These are phyloP conservation scores for Alternaria novae-zelandiae DNA, from an alignment of 2,329 filamentous ascomycete species.

Conservation along the genomic window DNA sequence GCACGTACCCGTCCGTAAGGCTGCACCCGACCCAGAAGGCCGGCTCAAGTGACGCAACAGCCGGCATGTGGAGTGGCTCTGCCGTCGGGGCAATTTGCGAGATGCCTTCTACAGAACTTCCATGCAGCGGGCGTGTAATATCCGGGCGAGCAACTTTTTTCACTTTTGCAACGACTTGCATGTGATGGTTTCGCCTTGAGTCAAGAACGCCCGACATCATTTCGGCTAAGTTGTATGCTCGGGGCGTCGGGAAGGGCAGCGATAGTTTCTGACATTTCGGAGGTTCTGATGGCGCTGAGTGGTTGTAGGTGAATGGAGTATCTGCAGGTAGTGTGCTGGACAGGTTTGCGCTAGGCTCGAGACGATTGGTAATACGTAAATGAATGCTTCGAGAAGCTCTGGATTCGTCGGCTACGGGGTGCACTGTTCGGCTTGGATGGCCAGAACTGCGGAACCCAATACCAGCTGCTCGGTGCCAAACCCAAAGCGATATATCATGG, in stretches of 20 bases:
- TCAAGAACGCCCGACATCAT: slow-evolving; percentile 3
- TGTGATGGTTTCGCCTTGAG: slow-evolving; percentile 17
- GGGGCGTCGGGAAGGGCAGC: slow-evolving; percentile 6
- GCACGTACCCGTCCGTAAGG: slow-evolving; percentile 14
- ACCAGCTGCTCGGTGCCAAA: slow-evolving; percentile 4
- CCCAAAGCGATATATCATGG: slow-evolving; percentile 12
- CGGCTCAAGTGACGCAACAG: slow-evolving; percentile 22
- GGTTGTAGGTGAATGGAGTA: slow-evolving; percentile 3
- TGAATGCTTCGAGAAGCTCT: slow-evolving; percentile 22
- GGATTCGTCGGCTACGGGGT: slow-evolving; percentile 25
- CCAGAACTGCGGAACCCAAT: slow-evolving; percentile 6
- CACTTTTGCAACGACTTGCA: slow-evolving; percentile 6
- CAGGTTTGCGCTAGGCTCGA: slow-evolving; percentile 18
- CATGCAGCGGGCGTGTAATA: slow-evolving; percentile 8
- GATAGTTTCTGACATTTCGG: not conserved
- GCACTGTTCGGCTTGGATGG: slow-evolving; percentile 5
- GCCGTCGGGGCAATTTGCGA: slow-evolving; percentile 15
- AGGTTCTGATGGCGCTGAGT: not conserved
- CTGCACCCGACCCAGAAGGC: slow-evolving; percentile 15
- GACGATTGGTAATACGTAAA: slow-evolving; percentile 40
- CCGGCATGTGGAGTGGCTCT: slow-evolving; percentile 11
- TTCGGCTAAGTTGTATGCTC: slow-evolving; percentile 14
- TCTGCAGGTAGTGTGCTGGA: slow-evolving; percentile 10
- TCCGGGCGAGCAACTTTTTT: not conserved
- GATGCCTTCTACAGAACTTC: not conserved